A percentile compares a stretch with the other conserved stretches of the same genome.
These are phyloP conservation scores for Trichoderma sp. DNA, from an alignment of 2,329 filamentous ascomycete species.

Conservation along the genomic window DNA sequence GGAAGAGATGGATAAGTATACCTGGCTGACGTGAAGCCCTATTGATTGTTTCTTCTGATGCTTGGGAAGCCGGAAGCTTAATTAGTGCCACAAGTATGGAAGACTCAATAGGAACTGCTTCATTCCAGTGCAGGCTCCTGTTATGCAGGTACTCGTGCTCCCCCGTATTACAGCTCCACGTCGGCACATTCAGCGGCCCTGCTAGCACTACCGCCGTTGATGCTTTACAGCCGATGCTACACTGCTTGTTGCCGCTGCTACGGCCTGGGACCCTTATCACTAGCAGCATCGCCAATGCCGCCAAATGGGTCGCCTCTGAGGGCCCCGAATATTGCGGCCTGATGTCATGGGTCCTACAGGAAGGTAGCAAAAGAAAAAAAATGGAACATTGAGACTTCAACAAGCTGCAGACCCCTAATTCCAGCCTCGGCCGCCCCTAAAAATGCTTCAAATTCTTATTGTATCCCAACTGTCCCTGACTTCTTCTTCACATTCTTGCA, in stretches of 20 bases:
- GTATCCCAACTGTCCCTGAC: background rate
- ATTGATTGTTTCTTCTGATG: background rate
- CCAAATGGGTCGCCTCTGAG: slow-evolving; percentile 11
- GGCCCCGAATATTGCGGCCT: slow-evolving; percentile 26
- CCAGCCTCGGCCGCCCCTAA: background rate
- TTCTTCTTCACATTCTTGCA: background rate
- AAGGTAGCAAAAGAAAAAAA: background rate
- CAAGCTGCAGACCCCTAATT: slow-evolving; percentile 13
- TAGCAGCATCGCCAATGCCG: background rate
- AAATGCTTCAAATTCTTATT: background rate
- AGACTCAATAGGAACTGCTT: background rate
- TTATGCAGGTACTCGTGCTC: background rate
- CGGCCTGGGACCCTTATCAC: background rate
- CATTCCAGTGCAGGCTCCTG: background rate
- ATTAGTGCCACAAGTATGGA: background rate
- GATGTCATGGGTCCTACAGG: slow-evolving; percentile 31
- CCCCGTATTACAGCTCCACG: background rate
- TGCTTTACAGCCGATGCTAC: background rate
- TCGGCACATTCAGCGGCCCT: background rate
- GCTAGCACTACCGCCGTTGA: background rate
- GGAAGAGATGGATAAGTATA: background rate
- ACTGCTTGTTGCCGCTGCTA: background rate
- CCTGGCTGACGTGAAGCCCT: background rate
- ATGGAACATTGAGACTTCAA: background rate
- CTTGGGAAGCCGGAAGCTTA: background rate